Base-by-base conservation (phyloP, 2,329 filamentous ascomycete species). In the Trichoderma polysporum region DNA sequence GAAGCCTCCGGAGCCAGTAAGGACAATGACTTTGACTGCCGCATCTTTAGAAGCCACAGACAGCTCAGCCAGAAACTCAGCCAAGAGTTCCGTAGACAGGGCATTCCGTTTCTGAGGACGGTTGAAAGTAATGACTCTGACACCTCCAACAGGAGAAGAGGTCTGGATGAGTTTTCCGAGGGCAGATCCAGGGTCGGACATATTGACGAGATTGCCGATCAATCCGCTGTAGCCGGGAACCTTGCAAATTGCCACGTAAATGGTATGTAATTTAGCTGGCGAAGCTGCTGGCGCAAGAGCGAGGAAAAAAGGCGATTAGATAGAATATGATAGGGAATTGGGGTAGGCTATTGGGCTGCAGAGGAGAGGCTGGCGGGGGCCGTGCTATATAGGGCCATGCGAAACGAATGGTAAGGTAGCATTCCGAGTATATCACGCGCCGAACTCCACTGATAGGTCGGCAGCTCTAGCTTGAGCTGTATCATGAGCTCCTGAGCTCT, bases 21-120 rank as follows among this genome's bases (percentile, higher is more conserved):
- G 66, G 31, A 81, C 73, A 22, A 82, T 75, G 27, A 72, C 79
- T 41, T 75, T 74, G 52, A 81, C 73, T 4, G 58, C 33, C 54
- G 69, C 33, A 58, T 73, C 69, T 19, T 39, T 52, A 10, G 70
- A 75, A 25, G 70, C 69, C 19, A 50, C 63, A 57, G 57, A 71
- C 39, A 78, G 72, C 59, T 72, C 70, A 10, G 58, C 69, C 17
- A 81, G 72, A 4, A 86, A 75, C 54, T 85, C 78, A 66, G 74
- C 71, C 69, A 86, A 83, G 76, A 87, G 82, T 54, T 75, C 74
- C 64, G 80, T 78, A 2, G 85, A 87, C 66, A 88, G 81, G 10
- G 86, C 85, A 78, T 88, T 89, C 65, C 85, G 80, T 74, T 88
- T 87, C 53, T 80, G 78, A 2, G 84, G 85, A 2, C 86, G 80